Base-by-base conservation (phyloP, 805 yeast species). In the Myxozyma sirexii region DNA sequence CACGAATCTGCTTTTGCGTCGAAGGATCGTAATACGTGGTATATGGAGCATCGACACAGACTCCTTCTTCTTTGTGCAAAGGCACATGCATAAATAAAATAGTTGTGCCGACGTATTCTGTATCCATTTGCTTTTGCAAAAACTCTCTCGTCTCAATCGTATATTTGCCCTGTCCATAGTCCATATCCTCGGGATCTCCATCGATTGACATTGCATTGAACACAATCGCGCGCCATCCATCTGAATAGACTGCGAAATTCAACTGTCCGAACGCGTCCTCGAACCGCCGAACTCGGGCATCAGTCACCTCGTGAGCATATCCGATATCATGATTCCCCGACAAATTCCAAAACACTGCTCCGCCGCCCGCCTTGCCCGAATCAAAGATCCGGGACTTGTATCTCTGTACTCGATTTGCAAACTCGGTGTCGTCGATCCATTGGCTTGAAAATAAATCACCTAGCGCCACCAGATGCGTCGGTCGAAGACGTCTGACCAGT, bases 311-410 rank as follows among this genome's bases (percentile, higher is more conserved):
- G 0, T 98, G 98, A 49, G 88, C 83, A 71, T 94, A 93, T 0
- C 99, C 99, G 49, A 93, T 85, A 72, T 94, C 99, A 72, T 94
- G 99, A 72, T 94, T 94, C 1, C 99, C 99, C 1, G 96, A 86
- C 48, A 94, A 76, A 71, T 94, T 94, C 62, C 90, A 81, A 69
- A 93, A 83, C 24, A 50, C 60, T 5, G 67, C 57, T 6, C 12
- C 37, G 6, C 39, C 44, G 6, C 33, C 2, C 12, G 26, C 26
- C 27, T 62, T 4, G 49, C 17, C 21, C 51, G 37, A 63, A 10
- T 10, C 33, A 29, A 77, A 76, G 17, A 77, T 75, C 17, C 72
- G 67, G 1, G 48, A 47, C 35, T 56, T 31, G 65, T 65, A 91
- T 62, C 98, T 77, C 60, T 77, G 79, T 0, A 96, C 89, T 62